Percentiles rank a stretch among this genome's conserved stretches.
These are phyloP conservation scores for Verticillium isaacii DNA, from an alignment of 2,329 filamentous ascomycete genomes.

Conservation along the genomic window DNA sequence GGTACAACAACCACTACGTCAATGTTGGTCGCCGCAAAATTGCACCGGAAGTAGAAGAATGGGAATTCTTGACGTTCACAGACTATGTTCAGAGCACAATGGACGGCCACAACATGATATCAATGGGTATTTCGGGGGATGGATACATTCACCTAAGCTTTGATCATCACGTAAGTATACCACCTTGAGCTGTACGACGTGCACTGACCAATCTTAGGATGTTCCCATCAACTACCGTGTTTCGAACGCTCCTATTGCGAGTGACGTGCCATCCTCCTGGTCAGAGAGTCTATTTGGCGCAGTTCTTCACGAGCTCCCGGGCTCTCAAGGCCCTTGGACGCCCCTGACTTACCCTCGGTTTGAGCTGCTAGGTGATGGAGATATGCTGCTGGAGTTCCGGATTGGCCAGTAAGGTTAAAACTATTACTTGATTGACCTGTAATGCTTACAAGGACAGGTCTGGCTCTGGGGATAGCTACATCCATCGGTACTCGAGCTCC, in stretches of 20 bases:
- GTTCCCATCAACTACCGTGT: slow-evolving; percentile 17
- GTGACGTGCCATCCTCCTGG: slow-evolving; percentile 6
- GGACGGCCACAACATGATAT: slow-evolving; percentile 16
- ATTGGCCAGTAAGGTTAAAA: slow-evolving; percentile 7
- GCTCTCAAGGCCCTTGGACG: slow-evolving; percentile 9
- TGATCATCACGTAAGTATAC: slow-evolving; percentile 12
- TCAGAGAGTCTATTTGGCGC: slow-evolving; percentile 8
- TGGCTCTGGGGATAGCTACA: slow-evolving; percentile 14
- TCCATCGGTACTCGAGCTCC: slow-evolving; percentile 11
- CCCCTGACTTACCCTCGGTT: slow-evolving; percentile 16
- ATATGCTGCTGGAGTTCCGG: slow-evolving; percentile 14
- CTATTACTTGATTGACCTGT: neutral
- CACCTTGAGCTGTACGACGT: neutral
- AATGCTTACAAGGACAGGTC: neutral
- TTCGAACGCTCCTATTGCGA: slow-evolving; percentile 8
- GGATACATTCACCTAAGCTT: slow-evolving; percentile 15
- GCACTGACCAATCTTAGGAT: slow-evolving; percentile 2
- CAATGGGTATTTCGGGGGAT: slow-evolving; percentile 14
- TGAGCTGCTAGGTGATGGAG: slow-evolving; percentile 8
- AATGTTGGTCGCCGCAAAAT: slow-evolving; percentile 11
- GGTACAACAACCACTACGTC: slow-evolving; percentile 12
- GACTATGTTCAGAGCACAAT: slow-evolving; percentile 15
- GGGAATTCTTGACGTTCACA: slow-evolving; percentile 14
- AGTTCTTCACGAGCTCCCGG: slow-evolving; percentile 11
- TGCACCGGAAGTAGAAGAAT: slow-evolving; percentile 3